Evolutionary conservation across 2,329 filamentous ascomycete genomes (phyloP).

Genomic region (Furcasterigmium sp.): DNA sequence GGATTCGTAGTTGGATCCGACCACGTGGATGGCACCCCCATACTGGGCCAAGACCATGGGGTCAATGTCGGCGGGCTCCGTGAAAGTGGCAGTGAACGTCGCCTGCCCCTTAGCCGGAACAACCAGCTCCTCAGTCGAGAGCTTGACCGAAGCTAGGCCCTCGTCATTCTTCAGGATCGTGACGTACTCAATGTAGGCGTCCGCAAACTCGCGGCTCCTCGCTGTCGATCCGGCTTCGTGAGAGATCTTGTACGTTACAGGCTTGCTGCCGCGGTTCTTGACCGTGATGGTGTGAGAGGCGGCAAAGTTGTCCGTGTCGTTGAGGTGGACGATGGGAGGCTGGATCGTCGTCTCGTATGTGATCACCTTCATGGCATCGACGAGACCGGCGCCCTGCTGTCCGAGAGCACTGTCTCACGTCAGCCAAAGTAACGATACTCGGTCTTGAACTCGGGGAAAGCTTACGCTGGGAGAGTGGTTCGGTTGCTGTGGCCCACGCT

Average conservation of each 20-base stretch:
- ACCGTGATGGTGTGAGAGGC: slow-evolving; percentile 3
- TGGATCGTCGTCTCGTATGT: slow-evolving; percentile 3
- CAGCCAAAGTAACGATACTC: no score
- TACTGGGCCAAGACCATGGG: slow-evolving; percentile 3
- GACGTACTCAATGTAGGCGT: slow-evolving; percentile 1
- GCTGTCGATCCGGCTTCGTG: slow-evolving; percentile 6
- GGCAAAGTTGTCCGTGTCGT: slow-evolving; percentile 10
- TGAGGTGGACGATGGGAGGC: slow-evolving; percentile 7
- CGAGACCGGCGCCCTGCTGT: slow-evolving; percentile 8
- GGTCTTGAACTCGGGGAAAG: background rate
- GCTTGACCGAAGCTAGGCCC: slow-evolving; percentile 3
- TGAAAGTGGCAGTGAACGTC: background rate
- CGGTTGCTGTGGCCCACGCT: background rate
- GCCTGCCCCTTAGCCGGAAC: slow-evolving; percentile 1
- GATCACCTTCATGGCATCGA: slow-evolving; percentile 10
- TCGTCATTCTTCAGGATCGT: slow-evolving; percentile 1
- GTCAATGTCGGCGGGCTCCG: slow-evolving; percentile 1
- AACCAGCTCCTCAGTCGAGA: slow-evolving; percentile 1
- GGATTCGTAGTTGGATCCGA: slow-evolving; percentile 4
- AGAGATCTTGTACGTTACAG: slow-evolving; percentile 6
- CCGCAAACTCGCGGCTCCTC: slow-evolving; percentile 3
- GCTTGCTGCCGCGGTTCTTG: background rate
- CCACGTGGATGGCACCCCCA: slow-evolving; percentile 4
- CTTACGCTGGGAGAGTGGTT: background rate
- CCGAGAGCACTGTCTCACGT: slow-evolving; percentile 2